Evolutionary conservation across 352 stramenopile genomes (phyloP).

Genomic region (Pythium coloratum): DNA sequence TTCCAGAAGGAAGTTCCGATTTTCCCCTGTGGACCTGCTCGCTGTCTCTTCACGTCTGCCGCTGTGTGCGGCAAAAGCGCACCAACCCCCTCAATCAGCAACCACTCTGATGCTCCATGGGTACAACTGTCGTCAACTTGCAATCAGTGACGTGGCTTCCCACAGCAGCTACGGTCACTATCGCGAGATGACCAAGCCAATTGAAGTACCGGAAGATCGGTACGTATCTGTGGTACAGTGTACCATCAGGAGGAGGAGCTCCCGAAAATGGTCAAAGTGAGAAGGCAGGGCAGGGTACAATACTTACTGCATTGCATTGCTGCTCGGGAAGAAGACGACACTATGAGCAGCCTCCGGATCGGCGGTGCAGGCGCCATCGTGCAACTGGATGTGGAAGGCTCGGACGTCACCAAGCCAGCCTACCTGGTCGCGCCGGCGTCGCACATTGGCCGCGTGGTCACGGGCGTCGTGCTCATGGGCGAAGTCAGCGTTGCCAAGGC

Average conservation of each 20-base stretch:
- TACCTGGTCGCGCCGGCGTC: conserved; percentile 73
- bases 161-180: conserved; percentile 6
- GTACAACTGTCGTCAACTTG: conserved; percentile 11
- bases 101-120: neutral
- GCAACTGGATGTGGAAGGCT: conserved; percentile 1
- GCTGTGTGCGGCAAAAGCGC: conserved; percentile 5
- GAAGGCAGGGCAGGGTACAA: neutral
- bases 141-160: conserved; percentile 30
- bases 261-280: neutral
- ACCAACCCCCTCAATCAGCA: conserved; percentile 14
- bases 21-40: neutral
- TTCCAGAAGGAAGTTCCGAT: conserved; percentile 15
- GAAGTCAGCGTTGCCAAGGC: conserved; percentile 28
- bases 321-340: neutral
- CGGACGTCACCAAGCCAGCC: conserved; percentile 28
- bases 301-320: neutral
- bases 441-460: conserved; percentile 85
- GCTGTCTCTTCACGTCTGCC: conserved; percentile 22
- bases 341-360: conserved; percentile 15
- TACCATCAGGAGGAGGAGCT: conserved; percentile 8
- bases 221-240: conserved; percentile 16
- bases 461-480: conserved; percentile 70
- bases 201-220: neutral
- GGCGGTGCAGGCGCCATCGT: conserved; percentile 23
- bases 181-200: conserved; percentile 2